These are phyloP conservation scores for Pterocarpus macrocarpus DNA, from an alignment of 306 rosid species.

Conservation along the genomic window DNA sequence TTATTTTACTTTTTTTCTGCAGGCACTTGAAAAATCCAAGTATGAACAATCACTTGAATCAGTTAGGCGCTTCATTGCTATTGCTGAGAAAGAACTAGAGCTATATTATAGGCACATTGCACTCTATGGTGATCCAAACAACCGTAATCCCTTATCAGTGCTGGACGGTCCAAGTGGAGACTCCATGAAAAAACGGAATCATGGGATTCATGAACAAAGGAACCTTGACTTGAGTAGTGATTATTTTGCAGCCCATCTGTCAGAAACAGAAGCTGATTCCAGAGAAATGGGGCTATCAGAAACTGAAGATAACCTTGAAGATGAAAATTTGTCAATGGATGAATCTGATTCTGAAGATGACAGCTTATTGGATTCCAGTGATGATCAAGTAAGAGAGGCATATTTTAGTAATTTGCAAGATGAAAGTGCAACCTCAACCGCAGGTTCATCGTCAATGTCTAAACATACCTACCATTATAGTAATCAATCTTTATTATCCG, in stretches of 20 bases:
- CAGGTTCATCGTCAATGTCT: slow-evolving; percentile 46
- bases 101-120: slow-evolving; percentile 85
- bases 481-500: slow-evolving; percentile 43
- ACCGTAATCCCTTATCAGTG: slow-evolving; percentile 67
- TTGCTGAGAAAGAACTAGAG: slow-evolving; percentile 89
- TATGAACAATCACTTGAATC: slow-evolving; percentile 92
- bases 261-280: slow-evolving; percentile 51
- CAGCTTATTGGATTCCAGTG: slow-evolving; percentile 41
- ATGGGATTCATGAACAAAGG: slow-evolving; percentile 35
- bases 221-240: slow-evolving; percentile 42
- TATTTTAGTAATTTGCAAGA: slow-evolving; percentile 42
- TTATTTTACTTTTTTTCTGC: slow-evolving; percentile 25
- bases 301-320: slow-evolving; percentile 54
- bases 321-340: slow-evolving; percentile 41
- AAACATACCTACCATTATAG: slow-evolving; percentile 41
- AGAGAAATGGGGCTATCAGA: slow-evolving; percentile 51
- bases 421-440: slow-evolving; percentile 27
- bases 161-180: slow-evolving; percentile 59
- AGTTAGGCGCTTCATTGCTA: slow-evolving; percentile 78
- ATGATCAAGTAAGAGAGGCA: slow-evolving; percentile 49
- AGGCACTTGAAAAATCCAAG: slow-evolving; percentile 96
- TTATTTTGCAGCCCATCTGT: slow-evolving; percentile 48
- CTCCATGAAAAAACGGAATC: slow-evolving; percentile 46
- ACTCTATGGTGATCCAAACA: slow-evolving; percentile 80
- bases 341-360: slow-evolving; percentile 68